A percentile compares a stretch with the other conserved stretches of the same genome.
phyloP scores from a whole-genome alignment of 2,329 filamentous ascomycete species.

The Neonectria coccinea region DNA sequence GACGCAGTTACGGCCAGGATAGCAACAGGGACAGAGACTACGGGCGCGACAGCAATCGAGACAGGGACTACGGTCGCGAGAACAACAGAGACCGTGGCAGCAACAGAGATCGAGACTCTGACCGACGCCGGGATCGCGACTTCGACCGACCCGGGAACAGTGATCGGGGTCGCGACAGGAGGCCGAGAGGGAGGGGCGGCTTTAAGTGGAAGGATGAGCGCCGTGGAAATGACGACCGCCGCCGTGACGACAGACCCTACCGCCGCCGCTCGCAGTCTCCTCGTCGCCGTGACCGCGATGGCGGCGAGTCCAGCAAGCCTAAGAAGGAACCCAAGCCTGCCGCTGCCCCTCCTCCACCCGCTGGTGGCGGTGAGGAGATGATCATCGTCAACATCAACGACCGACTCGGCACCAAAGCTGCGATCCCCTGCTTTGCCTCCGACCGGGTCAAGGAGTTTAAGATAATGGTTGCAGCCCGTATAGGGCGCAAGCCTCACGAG shows the following conservation, averaged over 20 bases:
- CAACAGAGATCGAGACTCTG: conserved; percentile 12
- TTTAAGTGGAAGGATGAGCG: conserved; percentile 46
- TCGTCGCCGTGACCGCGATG: conserved; percentile 31
- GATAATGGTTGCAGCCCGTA: conserved; percentile 88
- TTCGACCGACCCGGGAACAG: conserved; percentile 40
- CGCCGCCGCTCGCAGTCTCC: conserved; percentile 42
- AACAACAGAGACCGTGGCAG: background rate
- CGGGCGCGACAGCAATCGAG: background rate
- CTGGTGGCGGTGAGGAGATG: conserved; percentile 76
- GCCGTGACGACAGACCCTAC: conserved; percentile 36
- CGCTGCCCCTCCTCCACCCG: conserved; percentile 36
- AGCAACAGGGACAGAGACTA: conserved; percentile 10
- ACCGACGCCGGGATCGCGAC: conserved; percentile 22
- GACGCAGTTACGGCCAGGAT: background rate
- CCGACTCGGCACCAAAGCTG: conserved; percentile 93
- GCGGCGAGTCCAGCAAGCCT: conserved; percentile 44
- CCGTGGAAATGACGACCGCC: conserved; percentile 37
- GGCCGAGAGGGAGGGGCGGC: conserved; percentile 40
- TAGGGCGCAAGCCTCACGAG: conserved; percentile 89
- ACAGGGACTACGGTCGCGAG: background rate
- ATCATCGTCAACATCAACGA: conserved; percentile 96
- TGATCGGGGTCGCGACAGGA: conserved; percentile 39
- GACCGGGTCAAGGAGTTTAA: conserved; percentile 91
- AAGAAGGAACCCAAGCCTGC: conserved; percentile 54
- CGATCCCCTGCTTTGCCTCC: conserved; percentile 87